Percentiles rank a stretch among this genome's conserved stretches.
Conservation (phyloP, 106 monocot genomes). For the Dendrobium chrysotoxum region DNA sequence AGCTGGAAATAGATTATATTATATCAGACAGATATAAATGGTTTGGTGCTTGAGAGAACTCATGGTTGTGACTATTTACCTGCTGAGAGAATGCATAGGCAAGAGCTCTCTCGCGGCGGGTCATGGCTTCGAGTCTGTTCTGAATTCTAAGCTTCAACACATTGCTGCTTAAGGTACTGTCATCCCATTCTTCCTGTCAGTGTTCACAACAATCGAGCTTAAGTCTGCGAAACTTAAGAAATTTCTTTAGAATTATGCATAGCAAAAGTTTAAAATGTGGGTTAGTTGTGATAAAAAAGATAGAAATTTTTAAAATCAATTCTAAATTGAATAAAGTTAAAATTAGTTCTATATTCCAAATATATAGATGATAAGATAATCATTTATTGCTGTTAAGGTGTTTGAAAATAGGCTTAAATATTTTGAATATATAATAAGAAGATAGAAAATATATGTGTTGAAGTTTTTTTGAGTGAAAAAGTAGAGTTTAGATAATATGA, state of each 20-base stretch:
- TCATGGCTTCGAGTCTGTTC: conserved; percentile 73
- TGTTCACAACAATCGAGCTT: conserved; percentile 5
- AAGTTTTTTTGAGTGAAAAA: not conserved
- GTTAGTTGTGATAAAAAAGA: not conserved
- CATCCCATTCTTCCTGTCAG: conserved; percentile 81
- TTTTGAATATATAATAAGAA: not conserved
- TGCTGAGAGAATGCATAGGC: conserved; percentile 90
- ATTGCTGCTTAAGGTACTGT: conserved; percentile 70
- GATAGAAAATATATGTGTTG: not conserved
- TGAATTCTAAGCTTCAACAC: conserved; percentile 53
- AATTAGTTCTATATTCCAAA: not conserved
- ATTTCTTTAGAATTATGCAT: not conserved
- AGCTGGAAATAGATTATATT: conserved; percentile 27
- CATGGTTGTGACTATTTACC: conserved; percentile 27
- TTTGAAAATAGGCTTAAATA: too few species aligned
- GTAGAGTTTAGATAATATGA: not conserved
- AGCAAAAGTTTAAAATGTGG: not conserved
- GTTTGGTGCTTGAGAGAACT: not conserved
- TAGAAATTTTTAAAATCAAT: not conserved
- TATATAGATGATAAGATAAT: not conserved
- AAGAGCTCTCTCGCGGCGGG: conserved; percentile 70
- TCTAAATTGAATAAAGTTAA: not conserved
- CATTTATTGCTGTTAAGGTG: not conserved
- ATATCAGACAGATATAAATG: not conserved
- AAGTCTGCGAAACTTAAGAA: not conserved